Conservation (phyloP, 176 grass and related monocot species). For the Pontederia paniculata region DNA sequence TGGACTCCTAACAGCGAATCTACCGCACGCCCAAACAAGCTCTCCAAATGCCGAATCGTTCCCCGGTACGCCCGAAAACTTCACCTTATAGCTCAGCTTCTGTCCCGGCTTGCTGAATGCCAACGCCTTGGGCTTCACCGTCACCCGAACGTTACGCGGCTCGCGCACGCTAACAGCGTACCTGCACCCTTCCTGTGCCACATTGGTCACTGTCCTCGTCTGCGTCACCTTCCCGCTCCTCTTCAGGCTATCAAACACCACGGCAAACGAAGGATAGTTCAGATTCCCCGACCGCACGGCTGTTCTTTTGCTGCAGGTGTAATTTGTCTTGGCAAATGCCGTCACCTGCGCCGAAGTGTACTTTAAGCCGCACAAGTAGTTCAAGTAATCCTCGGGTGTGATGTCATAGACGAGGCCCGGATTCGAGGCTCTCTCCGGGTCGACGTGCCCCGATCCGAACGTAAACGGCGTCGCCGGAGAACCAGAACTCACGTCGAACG, state of each 20-base stretch:
- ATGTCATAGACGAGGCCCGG: slow-evolving; percentile 22
- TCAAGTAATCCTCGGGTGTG: not conserved
- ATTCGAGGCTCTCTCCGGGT: slow-evolving; percentile 2
- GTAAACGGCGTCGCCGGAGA: not conserved
- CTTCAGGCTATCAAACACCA: not conserved
- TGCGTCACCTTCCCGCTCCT: not conserved
- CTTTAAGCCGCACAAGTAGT: slow-evolving; percentile 8
- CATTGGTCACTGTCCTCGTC: slow-evolving; percentile 67
- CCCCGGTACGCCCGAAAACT: not conserved
- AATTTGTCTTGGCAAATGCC: not conserved
- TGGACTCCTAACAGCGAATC: not conserved
- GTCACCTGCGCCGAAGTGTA: slow-evolving; percentile 4
- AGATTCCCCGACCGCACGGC: not conserved
- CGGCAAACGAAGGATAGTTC: slow-evolving; percentile 10
- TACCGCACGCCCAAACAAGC: not conserved
- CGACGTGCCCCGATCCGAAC: slow-evolving; percentile 8
- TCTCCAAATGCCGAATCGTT: not conserved
- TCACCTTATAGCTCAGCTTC: not conserved
- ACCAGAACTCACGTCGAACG: not conserved
- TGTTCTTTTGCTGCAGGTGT: not conserved
- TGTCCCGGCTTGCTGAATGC: slow-evolving; percentile 27
- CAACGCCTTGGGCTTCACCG: slow-evolving; percentile 49
- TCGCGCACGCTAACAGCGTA: slow-evolving; percentile 49
- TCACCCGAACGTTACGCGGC: slow-evolving; percentile 45
- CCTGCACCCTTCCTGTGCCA: slow-evolving; percentile 33